Conservation (phyloP, 2,329 filamentous ascomycete species). For the Colletotrichum godetiae region DNA sequence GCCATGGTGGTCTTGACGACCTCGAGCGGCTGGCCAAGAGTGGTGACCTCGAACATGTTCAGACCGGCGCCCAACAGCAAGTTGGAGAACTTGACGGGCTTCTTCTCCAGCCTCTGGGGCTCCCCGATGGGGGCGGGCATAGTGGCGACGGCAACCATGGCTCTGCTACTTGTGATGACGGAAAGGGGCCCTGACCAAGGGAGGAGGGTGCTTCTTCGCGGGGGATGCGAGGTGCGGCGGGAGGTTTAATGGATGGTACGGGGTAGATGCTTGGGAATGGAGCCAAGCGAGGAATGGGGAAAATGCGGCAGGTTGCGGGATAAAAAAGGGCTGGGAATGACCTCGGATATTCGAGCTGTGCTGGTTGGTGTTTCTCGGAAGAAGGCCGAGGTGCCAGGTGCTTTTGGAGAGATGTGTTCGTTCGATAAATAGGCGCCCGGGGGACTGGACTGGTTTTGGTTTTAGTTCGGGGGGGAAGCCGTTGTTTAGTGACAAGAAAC, state of each 20-base stretch:
- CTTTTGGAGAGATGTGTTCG: conserved; percentile 1
- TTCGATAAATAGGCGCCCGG: conserved; percentile 1
- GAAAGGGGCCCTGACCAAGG: conserved; percentile 97
- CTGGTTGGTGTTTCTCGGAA: conserved; percentile 28
- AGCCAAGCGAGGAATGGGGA: conserved; percentile 20
- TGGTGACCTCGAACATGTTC: conserved; percentile 91
- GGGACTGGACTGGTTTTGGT: conserved; percentile 14
- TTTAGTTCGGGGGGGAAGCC: conserved; percentile 3
- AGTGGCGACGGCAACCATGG: conserved; percentile 71
- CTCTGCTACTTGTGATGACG: conserved; percentile 58
- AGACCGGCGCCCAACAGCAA: conserved; percentile 92
- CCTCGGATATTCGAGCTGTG: conserved; percentile 35
- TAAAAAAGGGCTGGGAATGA: conserved; percentile 23
- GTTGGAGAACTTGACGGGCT: conserved; percentile 99
- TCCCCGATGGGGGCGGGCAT: conserved; percentile 62
- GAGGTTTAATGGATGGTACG: conserved; percentile 31
- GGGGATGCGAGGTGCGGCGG: conserved; percentile 40
- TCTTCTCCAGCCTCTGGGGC: conserved; percentile 84
- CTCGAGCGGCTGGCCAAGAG: conserved; percentile 84
- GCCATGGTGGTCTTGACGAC: conserved; percentile 99
- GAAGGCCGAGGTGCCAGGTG: conserved; percentile 17
- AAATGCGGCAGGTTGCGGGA: conserved; percentile 27
- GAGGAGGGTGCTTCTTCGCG: conserved; percentile 89
- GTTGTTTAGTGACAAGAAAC: background rate
- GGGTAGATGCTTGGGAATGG: conserved; percentile 15